These are phyloP conservation scores for Claviceps africana DNA, from an alignment of 2,329 filamentous ascomycete species.

Conservation along the genomic window DNA sequence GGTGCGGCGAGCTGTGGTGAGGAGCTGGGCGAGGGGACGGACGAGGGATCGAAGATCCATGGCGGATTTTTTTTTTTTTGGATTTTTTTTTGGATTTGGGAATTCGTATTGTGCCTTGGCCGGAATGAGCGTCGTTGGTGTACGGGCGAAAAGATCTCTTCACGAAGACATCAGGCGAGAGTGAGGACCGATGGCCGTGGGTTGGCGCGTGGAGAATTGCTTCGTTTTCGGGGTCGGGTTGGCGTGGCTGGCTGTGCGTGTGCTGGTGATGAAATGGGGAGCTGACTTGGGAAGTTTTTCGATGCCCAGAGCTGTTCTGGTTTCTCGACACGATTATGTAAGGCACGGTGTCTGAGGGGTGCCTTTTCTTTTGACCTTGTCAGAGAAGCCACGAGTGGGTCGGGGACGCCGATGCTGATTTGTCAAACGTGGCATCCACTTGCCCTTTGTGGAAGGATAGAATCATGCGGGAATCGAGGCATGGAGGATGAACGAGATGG, in stretches of 20 bases:
- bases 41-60: constrained; percentile 24
- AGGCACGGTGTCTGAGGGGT: neutral
- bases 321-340: neutral
- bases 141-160: neutral
- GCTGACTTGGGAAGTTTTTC: neutral
- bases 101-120: neutral
- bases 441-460: neutral
- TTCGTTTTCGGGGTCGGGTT: neutral
- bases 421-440: neutral
- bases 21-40: constrained; percentile 21
- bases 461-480: neutral
- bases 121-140: neutral
- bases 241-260: neutral
- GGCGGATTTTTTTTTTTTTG: neutral
- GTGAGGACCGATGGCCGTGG: neutral
- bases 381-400: neutral
- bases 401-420: neutral
- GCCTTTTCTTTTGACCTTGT: neutral
- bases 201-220: neutral
- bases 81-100: neutral
- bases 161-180: neutral
- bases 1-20: constrained; percentile 13
- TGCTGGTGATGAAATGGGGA: neutral
- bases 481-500: neutral
- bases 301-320: neutral